A percentile compares a stretch with the other conserved stretches of the same genome.
Conservation (phyloP, 495 filamentous ascomycete genomes). For the Evernia prunastri region DNA sequence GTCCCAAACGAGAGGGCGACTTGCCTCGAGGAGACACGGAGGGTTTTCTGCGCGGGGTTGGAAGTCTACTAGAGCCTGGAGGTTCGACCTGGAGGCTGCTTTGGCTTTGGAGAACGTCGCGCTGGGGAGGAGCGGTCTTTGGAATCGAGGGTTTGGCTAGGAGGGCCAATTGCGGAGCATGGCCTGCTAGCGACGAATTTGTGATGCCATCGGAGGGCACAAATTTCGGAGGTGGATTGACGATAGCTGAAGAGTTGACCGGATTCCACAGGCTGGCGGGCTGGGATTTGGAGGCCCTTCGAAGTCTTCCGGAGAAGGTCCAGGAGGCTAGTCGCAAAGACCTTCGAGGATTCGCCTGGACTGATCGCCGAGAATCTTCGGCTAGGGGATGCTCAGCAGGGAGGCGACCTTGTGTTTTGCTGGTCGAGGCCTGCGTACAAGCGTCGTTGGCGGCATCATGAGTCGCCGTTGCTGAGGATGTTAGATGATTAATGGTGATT, state of each 20-base stretch:
- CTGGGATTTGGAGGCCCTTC: conserved; percentile 10
- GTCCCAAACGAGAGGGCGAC: not conserved
- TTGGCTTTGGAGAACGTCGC: not conserved
- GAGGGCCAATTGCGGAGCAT: conserved; percentile 7
- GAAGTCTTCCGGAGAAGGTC: conserved; percentile 5
- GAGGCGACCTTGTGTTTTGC: not conserved
- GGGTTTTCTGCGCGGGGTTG: not conserved
- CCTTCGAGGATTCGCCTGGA: conserved; percentile 4
- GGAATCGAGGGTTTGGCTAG: not conserved
- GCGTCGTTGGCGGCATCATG: conserved; percentile 8
- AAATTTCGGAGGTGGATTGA: conserved; percentile 3
- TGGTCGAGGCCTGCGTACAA: conserved; percentile 1
- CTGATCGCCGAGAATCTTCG: not conserved
- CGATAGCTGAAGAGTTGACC: conserved; percentile 12
- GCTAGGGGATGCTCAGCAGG: not conserved
- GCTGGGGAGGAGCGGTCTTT: conserved; percentile 2
- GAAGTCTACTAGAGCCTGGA: not conserved
- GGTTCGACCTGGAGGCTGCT: conserved; percentile 10
- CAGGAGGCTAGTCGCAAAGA: conserved; percentile 11
- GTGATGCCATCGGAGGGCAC: conserved; percentile 1
- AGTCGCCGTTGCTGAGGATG: conserved; percentile 6
- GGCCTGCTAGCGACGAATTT: conserved; percentile 1
- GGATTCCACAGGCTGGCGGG: conserved; percentile 17
- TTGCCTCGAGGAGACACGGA: not conserved
- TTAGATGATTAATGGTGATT: conserved; percentile 6